These are phyloP conservation scores for Colletotrichum musae DNA, from an alignment of 2,329 filamentous ascomycete genomes.

Conservation along the genomic window DNA sequence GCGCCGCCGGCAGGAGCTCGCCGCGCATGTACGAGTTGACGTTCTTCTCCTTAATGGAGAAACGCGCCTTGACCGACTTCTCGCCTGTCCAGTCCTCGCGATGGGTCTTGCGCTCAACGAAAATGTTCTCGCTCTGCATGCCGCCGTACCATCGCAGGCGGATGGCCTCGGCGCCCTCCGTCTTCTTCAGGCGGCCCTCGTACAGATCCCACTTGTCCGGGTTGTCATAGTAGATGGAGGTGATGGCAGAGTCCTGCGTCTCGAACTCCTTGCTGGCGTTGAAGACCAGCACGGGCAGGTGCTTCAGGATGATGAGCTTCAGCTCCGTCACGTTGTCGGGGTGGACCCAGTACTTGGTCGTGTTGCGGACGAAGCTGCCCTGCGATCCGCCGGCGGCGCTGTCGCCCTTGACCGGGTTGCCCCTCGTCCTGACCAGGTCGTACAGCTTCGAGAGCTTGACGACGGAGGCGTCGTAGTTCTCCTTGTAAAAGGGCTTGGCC, in stretches of 20 bases:
- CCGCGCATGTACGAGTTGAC: slow-evolving; percentile 92
- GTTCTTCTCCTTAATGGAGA: slow-evolving; percentile 96
- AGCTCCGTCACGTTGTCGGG: slow-evolving; percentile 98
- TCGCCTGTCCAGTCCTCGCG: slow-evolving; percentile 99
- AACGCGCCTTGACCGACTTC: slow-evolving; percentile 98
- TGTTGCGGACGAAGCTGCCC: slow-evolving; percentile 96
- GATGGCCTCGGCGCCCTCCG: slow-evolving; percentile 96
- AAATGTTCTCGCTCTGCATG: slow-evolving; percentile 95
- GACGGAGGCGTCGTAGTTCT: slow-evolving; percentile 97
- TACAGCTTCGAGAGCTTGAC: slow-evolving; percentile 96
- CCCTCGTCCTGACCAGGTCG: slow-evolving; percentile 92
- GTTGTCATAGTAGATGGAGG: slow-evolving; percentile 99
- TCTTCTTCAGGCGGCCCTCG: slow-evolving; percentile 95
- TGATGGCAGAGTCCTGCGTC: slow-evolving; percentile 90
- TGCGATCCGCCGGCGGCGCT: slow-evolving; percentile 91
- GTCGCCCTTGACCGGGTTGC: slow-evolving; percentile 93
- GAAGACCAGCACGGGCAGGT: slow-evolving; percentile 96
- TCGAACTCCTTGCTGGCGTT: slow-evolving; percentile 98
- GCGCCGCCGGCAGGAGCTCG: slow-evolving; percentile 84
- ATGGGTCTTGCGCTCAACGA: slow-evolving; percentile 97
- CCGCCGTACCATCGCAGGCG: slow-evolving; percentile 97
- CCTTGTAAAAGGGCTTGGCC: slow-evolving; percentile 98
- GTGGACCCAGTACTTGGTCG: slow-evolving; percentile 99
- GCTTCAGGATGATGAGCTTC: slow-evolving; percentile 97
- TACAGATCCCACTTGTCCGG: slow-evolving; percentile 95